Percentiles rank a stretch among this genome's conserved stretches.
Evolutionary conservation across 805 yeast genomes (phyloP).

Genomic region (Lipomyces japonicus): DNA sequence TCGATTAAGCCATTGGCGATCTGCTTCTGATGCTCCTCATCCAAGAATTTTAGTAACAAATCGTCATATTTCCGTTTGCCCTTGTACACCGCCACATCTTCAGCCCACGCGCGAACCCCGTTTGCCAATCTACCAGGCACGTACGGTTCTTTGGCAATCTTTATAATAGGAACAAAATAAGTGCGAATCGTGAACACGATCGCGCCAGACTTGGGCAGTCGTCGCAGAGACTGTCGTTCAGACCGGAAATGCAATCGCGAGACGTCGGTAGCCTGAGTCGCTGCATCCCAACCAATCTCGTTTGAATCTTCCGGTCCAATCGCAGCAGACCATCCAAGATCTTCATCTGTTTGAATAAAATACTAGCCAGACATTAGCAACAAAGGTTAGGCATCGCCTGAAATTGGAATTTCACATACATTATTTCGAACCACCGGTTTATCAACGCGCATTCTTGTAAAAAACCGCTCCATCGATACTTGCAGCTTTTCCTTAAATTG

Average conservation of each 20-base stretch:
- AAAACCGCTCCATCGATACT: conserved; percentile 64
- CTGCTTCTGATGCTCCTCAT: conserved; percentile 27
- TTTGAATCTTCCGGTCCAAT: conserved; percentile 56
- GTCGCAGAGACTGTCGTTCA: conserved; percentile 60
- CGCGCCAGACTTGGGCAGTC: conserved; percentile 59
- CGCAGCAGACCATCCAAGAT: conserved; percentile 60
- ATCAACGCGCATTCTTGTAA: conserved; percentile 53
- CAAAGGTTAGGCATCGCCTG: background rate
- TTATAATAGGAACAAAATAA: conserved; percentile 53
- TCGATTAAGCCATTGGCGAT: conserved; percentile 14
- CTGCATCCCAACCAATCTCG: conserved; percentile 60
- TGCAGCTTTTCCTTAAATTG: conserved; percentile 56
- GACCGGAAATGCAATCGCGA: conserved; percentile 54
- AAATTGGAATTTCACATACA: conserved; percentile 11
- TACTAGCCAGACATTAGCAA: conserved; percentile 42
- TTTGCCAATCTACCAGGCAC: conserved; percentile 57
- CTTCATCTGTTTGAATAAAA: conserved; percentile 60
- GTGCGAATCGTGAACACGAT: conserved; percentile 59
- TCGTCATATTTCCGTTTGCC: conserved; percentile 42
- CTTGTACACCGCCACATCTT: conserved; percentile 57
- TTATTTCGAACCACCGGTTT: conserved; percentile 61
- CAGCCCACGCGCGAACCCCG: conserved; percentile 58
- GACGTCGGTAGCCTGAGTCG: conserved; percentile 47
- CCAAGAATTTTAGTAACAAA: conserved; percentile 22
- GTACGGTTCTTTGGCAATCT: conserved; percentile 56